phyloP scores from a whole-genome alignment of 2,329 filamentous ascomycete genomes.

The Ciborinia camelliae region DNA sequence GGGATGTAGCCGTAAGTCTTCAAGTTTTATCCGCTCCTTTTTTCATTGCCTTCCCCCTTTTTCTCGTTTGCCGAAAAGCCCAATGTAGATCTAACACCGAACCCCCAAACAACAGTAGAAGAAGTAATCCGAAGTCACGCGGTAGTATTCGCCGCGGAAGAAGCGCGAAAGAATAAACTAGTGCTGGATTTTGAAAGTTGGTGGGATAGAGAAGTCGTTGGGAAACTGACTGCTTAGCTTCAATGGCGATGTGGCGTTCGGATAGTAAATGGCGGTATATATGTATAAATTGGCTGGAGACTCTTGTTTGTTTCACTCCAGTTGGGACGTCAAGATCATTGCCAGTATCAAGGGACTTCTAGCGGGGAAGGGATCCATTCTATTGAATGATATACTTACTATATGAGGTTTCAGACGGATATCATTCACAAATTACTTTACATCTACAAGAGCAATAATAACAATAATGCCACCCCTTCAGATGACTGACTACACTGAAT shows the following conservation, averaged over 20 bases:
- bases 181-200: constrained; percentile 73
- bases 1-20: constrained; percentile 58
- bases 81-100: not conserved
- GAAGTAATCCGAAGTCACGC: constrained; percentile 88
- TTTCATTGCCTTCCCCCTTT: not conserved
- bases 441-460: no score
- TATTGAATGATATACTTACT: no score
- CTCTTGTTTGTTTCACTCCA: not conserved
- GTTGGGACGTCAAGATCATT: not conserved
- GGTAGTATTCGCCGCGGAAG: constrained; percentile 90
- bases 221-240: constrained; percentile 19
- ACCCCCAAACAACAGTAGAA: constrained; percentile 49
- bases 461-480: no score
- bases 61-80: not conserved
- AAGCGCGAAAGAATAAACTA: constrained; percentile 66
- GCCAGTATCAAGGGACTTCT: not conserved
- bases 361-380: no score
- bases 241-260: not conserved
- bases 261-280: no score
- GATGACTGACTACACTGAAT: no score
- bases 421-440: no score
- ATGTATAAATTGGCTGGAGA: not conserved
- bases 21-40: not conserved
- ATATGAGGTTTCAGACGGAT: no score
- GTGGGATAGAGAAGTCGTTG: constrained; percentile 61